Evolutionary conservation across 2,329 filamentous ascomycete species (phyloP).

Genomic region (Plenodomus biglobosus): DNA sequence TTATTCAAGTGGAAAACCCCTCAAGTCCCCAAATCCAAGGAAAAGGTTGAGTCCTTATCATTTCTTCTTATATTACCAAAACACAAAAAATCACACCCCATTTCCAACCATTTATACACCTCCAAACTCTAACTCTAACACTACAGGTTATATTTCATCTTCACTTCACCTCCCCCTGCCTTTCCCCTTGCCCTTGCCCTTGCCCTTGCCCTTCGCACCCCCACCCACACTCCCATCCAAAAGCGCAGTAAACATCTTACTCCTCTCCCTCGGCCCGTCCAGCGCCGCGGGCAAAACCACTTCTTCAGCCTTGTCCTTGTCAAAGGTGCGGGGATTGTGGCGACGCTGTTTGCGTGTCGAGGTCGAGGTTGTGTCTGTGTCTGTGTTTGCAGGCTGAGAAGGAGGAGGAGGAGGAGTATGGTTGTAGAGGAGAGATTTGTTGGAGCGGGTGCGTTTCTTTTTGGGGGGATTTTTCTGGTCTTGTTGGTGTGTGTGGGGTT

Average conservation of each 20-base stretch:
- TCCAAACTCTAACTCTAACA: no score
- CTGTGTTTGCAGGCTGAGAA: slow-evolving; percentile 9
- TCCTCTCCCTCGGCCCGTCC: slow-evolving; percentile 22
- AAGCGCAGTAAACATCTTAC: slow-evolving; percentile 28
- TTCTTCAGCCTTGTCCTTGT: background rate
- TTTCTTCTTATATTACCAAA: no score
- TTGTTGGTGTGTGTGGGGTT: background rate
- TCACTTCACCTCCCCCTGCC: no score
- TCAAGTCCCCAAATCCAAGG: no score
- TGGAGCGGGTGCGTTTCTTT: slow-evolving; percentile 7
- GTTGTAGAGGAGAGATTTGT: background rate
- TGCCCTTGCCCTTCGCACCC: slow-evolving; percentile 3
- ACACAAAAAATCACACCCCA: no score
- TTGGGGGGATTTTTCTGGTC: background rate
- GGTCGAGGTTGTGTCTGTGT: slow-evolving; percentile 10
- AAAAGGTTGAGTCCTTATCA: no score
- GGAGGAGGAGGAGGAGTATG: background rate
- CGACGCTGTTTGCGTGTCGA: slow-evolving; percentile 1
- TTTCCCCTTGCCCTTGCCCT: slow-evolving; percentile 6
- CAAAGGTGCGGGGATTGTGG: slow-evolving; percentile 2
- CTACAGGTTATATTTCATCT: no score
- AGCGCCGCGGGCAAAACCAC: slow-evolving; percentile 2
- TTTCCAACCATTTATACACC: no score
- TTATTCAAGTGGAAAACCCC: no score
- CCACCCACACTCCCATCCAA: slow-evolving; percentile 11